These are phyloP conservation scores for Corniculantispora saksenae DNA, from an alignment of 2,329 filamentous ascomycete species.

Conservation along the genomic window DNA sequence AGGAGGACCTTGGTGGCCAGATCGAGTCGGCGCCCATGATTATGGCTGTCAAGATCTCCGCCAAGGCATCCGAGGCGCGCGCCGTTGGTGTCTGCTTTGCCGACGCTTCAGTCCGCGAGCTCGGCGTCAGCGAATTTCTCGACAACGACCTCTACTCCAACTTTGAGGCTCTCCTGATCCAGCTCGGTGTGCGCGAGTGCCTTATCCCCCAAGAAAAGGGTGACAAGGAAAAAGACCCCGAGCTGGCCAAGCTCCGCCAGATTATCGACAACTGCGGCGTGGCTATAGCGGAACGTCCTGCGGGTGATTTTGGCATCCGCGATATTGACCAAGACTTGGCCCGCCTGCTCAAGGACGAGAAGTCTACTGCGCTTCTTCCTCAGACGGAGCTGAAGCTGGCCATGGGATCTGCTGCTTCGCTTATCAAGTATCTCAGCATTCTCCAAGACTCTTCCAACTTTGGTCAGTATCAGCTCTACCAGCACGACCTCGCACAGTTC, in stretches of 20 bases:
- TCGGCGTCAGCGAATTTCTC: conserved; percentile 97
- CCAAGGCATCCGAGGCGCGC: conserved; percentile 82
- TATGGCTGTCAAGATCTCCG: conserved; percentile 86
- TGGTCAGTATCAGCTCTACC: conserved; percentile 94
- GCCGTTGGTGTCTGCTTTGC: conserved; percentile 95
- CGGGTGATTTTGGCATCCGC: conserved; percentile 77
- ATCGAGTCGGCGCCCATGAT: conserved; percentile 93
- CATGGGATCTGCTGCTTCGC: conserved; percentile 89
- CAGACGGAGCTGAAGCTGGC: conserved; percentile 92
- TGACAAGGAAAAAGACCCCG: conserved; percentile 84
- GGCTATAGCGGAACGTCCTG: conserved; percentile 78
- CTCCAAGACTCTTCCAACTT: conserved; percentile 93
- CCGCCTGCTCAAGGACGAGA: conserved; percentile 83
- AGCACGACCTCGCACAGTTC: conserved; percentile 93
- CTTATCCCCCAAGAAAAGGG: conserved; percentile 76
- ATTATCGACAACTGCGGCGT: conserved; percentile 93
- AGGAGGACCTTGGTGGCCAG: conserved; percentile 87
- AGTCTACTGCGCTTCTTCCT: conserved; percentile 72
- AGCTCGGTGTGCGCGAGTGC: conserved; percentile 93
- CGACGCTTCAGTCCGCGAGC: conserved; percentile 91
- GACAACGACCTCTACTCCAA: conserved; percentile 99
- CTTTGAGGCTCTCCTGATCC: conserved; percentile 93
- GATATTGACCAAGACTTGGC: conserved; percentile 96
- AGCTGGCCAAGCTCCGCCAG: conserved; percentile 80
- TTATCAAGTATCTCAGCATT: conserved; percentile 92